Evolutionary conservation across 2,329 filamentous ascomycete genomes (phyloP).

Genomic region (Fusarium dlaminii): DNA sequence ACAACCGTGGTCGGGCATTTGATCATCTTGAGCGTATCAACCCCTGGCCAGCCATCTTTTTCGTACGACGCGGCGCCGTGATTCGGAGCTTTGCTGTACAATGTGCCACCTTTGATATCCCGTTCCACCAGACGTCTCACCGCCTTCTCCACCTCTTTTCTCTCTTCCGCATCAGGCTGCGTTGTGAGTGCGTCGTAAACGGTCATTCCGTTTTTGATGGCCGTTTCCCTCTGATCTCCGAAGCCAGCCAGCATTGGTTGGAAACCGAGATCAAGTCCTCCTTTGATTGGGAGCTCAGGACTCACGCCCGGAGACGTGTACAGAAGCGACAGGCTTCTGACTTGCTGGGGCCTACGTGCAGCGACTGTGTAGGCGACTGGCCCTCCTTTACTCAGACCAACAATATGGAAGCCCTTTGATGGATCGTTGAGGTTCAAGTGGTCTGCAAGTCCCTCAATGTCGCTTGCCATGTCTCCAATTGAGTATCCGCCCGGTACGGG

Average conservation of each 20-base stretch:
- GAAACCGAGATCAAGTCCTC: neutral
- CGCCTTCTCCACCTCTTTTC: neutral
- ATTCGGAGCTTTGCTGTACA: constrained; percentile 42
- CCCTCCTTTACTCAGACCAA: constrained; percentile 43
- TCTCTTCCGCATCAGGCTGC: constrained; percentile 15
- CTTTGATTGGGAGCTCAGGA: constrained; percentile 16
- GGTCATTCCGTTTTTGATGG: neutral
- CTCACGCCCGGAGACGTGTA: constrained; percentile 36
- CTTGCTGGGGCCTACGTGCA: constrained; percentile 16
- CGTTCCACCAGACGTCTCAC: constrained; percentile 3
- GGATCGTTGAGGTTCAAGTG: constrained; percentile 33
- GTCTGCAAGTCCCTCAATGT: constrained; percentile 41
- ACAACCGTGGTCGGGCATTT: constrained; percentile 43
- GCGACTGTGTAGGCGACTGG: constrained; percentile 38
- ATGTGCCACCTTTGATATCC: constrained; percentile 35
- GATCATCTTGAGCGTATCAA: constrained; percentile 33
- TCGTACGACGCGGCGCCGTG: constrained; percentile 38
- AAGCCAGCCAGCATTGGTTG: neutral
- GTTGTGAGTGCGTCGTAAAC: constrained; percentile 16
- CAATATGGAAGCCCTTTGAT: constrained; percentile 35
- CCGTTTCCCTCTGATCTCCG: neutral
- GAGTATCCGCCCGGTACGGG: constrained; percentile 37
- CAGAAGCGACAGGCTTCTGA: constrained; percentile 39
- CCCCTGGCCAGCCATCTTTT: constrained; percentile 37
- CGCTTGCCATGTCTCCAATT: constrained; percentile 40